Base-by-base conservation (phyloP, 768 basidiomycete species). In the Termitomyces sp. region DNA sequence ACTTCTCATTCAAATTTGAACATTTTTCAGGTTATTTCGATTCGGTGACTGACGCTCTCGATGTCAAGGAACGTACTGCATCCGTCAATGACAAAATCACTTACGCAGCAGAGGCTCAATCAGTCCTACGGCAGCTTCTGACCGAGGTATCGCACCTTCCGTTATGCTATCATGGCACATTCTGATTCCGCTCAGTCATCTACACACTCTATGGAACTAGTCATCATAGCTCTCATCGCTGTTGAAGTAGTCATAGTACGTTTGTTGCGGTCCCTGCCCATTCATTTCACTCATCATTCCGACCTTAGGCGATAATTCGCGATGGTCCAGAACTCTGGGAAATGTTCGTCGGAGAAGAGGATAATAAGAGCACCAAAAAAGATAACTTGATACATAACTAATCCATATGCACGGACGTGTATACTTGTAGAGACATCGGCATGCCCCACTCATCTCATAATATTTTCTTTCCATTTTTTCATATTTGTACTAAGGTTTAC, bases 191-290 rank as follows among this genome's bases (percentile, higher is more conserved):
- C 10, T 37, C 62, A 96, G 90, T 90, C 92, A 3, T 91, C 90
- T 5, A 82, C 80, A 2, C 92, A 97, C 64, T 84, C 89, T 2
- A 94, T 98, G 89, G 96, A 98, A 71, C 75, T 96, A 5, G 89
- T 98, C 58, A 98, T 98, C 66, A 98, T 98, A 60, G 79, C 83
- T 1, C 85, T 98, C 47, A 97, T 98, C 64, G 91, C 94, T 0
- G 92, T 97, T 11, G 93, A 96, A 69, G 93, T 94, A n/a, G 76
- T 93, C 62, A 88, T 97, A 48, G 93, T 94, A 64, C 66, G 85
- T 73, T 34, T 28, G 14, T 32, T 30, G 47, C 34, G 34, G 12
- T n/a, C 26, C 35, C 24, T 34, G 37, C 1, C 14, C 34, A 46
- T 45, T 7, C 11, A 37, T 46, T 15, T 45, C 47, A 41, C 7